Percentiles rank a stretch among this genome's conserved stretches.
phyloP scores from a whole-genome alignment of 192 early-diverging fungal genomes.

The Rhizophagus sp. region DNA sequence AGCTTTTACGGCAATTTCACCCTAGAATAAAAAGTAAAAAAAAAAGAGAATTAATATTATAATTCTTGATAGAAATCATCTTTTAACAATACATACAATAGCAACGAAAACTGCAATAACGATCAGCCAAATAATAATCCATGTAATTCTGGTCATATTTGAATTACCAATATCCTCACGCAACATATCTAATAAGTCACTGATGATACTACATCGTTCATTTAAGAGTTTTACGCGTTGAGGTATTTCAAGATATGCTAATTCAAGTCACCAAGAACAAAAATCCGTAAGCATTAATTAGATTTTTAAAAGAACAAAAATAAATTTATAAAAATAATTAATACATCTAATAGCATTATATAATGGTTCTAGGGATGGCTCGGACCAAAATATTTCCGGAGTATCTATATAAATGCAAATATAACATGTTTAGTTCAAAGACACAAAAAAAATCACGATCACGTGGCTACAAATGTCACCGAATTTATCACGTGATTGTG shows the following conservation, averaged over 20 bases:
- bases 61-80: neutral
- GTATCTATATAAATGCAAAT: slow-evolving; percentile 49
- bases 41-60: neutral
- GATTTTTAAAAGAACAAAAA: neutral
- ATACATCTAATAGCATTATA: slow-evolving; percentile 75
- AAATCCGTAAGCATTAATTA: neutral
- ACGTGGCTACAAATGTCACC: neutral
- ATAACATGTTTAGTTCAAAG: neutral
- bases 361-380: slow-evolving; percentile 72
- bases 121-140: slow-evolving; percentile 67
- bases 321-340: neutral
- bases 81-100: slow-evolving; percentile 16
- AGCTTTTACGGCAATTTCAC: slow-evolving; percentile 18
- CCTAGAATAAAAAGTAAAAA: neutral
- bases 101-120: slow-evolving; percentile 47
- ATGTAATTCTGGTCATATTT: slow-evolving; percentile 58
- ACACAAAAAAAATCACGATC: too few species aligned
- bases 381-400: slow-evolving; percentile 83
- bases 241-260: slow-evolving; percentile 69
- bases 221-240: slow-evolving; percentile 62
- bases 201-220: slow-evolving; percentile 58
- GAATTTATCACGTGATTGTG: too few species aligned
- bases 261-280: slow-evolving; percentile 8
- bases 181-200: slow-evolving; percentile 62
- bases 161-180: slow-evolving; percentile 58